phyloP scores from a whole-genome alignment of 1,284 basidiomycete species.

The Cutaneotrichosporon mucoides region DNA sequence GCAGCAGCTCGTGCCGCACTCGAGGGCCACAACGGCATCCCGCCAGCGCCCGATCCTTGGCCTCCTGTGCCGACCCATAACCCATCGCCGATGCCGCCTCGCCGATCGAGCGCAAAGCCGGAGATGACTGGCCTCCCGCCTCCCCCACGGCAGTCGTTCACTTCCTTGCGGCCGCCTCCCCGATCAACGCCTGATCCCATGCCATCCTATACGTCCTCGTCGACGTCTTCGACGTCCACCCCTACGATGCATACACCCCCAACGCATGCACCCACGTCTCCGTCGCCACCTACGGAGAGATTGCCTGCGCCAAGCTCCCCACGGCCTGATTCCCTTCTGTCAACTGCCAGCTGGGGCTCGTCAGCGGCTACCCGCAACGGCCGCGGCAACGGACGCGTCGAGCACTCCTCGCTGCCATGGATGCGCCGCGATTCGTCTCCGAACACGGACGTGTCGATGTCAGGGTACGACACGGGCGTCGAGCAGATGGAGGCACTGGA shows the following conservation, averaged over 20 bases:
- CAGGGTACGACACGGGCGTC: too few species aligned
- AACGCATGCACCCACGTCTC: not conserved
- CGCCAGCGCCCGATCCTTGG: too few species aligned
- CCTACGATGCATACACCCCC: too few species aligned
- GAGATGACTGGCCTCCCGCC: not conserved
- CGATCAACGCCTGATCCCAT: not conserved
- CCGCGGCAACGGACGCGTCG: not conserved
- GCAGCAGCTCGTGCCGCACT: not conserved
- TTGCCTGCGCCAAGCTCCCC: not conserved
- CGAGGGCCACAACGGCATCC: not conserved
- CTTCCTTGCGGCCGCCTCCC: not conserved
- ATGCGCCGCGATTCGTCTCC: not conserved
- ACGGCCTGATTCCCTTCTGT: not conserved
- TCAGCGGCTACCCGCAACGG: not conserved
- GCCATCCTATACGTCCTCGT: too few species aligned
- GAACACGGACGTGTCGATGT: not conserved
- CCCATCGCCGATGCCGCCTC: too few species aligned
- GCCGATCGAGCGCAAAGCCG: not conserved
- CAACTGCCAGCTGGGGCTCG: slow-evolving; percentile 2
- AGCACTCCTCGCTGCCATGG: not conserved
- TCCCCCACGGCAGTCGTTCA: not conserved
- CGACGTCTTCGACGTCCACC: too few species aligned
- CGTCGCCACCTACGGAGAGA: not conserved
- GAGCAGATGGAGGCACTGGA: not conserved
- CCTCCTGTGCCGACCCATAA: not conserved